phyloP scores from a whole-genome alignment of 129 eudicot genomes.

The Calendula officinalis region DNA sequence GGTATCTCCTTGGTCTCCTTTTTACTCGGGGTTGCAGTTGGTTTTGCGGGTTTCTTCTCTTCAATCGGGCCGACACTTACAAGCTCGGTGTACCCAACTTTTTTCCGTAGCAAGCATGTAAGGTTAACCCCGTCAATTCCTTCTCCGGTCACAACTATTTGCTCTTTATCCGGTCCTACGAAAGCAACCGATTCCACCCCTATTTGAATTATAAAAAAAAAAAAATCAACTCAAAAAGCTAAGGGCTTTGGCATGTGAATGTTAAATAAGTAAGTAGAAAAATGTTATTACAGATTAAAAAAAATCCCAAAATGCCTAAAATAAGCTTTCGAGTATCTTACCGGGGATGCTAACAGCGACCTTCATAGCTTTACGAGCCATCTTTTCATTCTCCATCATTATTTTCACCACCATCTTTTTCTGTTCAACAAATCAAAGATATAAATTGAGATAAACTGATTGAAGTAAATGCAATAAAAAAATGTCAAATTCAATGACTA shows the following conservation, averaged over 20 bases:
- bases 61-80: conserved; percentile 18
- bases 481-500: not conserved
- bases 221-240: no score
- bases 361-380: not conserved
- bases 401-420: not conserved
- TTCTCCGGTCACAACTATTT: conserved; percentile 15
- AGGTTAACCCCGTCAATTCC: conserved; percentile 10
- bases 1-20: not conserved
- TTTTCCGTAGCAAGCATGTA: not conserved
- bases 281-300: not conserved
- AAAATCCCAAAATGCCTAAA: not conserved
- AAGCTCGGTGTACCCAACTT: not conserved
- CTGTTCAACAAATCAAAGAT: not conserved
- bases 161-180: conserved; percentile 7
- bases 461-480: not conserved
- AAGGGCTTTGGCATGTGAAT: no score
- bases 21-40: not conserved
- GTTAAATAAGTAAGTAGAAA: no score
- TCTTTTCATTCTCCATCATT: not conserved
- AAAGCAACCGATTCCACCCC: conserved; percentile 7
- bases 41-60: conserved; percentile 10
- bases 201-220: not conserved
- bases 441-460: not conserved
- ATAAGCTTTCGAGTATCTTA: not conserved
- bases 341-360: not conserved